A percentile compares a stretch with the other conserved stretches of the same genome.
These are phyloP conservation scores for Sedum album DNA, from an alignment of 164 flowering plant species.

Conservation along the genomic window DNA sequence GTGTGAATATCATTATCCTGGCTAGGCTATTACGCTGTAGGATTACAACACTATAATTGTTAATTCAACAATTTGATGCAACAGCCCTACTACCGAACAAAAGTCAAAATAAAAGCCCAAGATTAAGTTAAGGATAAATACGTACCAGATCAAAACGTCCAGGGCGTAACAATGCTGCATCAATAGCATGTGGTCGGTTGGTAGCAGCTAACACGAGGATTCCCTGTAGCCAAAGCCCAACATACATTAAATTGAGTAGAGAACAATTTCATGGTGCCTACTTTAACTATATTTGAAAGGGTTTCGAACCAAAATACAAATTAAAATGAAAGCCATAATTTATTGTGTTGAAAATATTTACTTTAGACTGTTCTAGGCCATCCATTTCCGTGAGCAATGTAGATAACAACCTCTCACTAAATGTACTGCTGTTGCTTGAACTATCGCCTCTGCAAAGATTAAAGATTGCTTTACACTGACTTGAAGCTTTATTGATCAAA, in stretches of 20 bases:
- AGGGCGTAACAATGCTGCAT: constrained; percentile 93
- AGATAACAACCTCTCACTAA: constrained; percentile 93
- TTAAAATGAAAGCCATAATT: not conserved
- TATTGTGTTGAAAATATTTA: constrained; percentile 15
- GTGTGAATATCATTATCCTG: not conserved
- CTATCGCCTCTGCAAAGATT: constrained; percentile 45
- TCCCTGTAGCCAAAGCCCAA: constrained; percentile 42
- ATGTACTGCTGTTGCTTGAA: constrained; percentile 44
- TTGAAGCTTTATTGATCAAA: not conserved
- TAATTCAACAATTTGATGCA: not conserved
- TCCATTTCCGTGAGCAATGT: constrained; percentile 97
- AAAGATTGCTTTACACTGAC: not conserved
- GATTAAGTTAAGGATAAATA: not conserved
- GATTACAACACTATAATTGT: not conserved
- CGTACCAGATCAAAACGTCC: constrained; percentile 94
- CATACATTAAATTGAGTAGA: not conserved
- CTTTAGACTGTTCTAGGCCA: constrained; percentile 86
- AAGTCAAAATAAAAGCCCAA: not conserved
- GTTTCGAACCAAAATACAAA: not conserved
- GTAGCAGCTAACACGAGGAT: constrained; percentile 96
- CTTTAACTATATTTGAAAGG: not conserved
- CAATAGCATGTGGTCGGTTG: constrained; percentile 85
- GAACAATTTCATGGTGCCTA: not conserved
- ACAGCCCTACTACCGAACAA: not conserved
- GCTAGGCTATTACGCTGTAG: not conserved